Percentiles rank a stretch among this genome's conserved stretches.
Conservation (phyloP, 2,329 filamentous ascomycete species). For the Rugonectria rugulosa region DNA sequence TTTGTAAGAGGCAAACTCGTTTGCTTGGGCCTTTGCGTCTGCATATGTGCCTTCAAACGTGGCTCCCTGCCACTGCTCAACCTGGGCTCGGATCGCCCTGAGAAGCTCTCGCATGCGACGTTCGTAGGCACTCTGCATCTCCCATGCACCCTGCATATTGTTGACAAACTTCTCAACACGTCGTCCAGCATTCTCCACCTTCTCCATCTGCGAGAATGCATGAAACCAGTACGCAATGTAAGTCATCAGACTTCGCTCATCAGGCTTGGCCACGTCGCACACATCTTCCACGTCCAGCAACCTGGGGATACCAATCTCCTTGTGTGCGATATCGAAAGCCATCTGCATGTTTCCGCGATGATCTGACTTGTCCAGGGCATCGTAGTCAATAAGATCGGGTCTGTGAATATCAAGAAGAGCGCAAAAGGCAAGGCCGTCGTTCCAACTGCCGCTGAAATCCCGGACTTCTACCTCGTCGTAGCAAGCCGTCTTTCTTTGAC, state of each 20-base stretch:
- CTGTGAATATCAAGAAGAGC: slow-evolving; percentile 96
- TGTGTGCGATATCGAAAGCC: slow-evolving; percentile 93
- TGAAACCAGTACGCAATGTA: slow-evolving; percentile 99
- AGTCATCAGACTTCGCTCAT: slow-evolving; percentile 97
- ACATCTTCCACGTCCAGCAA: slow-evolving; percentile 98
- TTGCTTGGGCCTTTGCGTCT: slow-evolving; percentile 88
- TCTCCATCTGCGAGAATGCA: slow-evolving; percentile 98
- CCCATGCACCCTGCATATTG: slow-evolving; percentile 99
- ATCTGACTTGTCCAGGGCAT: slow-evolving; percentile 90
- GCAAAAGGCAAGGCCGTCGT: slow-evolving; percentile 95
- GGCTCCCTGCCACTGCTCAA: slow-evolving; percentile 78
- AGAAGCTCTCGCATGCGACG: slow-evolving; percentile 86
- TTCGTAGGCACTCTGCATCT: slow-evolving; percentile 98
- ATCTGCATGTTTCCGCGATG: slow-evolving; percentile 97
- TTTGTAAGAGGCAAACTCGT: slow-evolving; percentile 88
- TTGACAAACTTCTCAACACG: slow-evolving; percentile 98
- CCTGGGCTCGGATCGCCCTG: slow-evolving; percentile 75
- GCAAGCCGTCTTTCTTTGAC: slow-evolving; percentile 97
- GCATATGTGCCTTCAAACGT: slow-evolving; percentile 90
- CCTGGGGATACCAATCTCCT: slow-evolving; percentile 96
- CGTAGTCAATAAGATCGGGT: slow-evolving; percentile 96
- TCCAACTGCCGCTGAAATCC: slow-evolving; percentile 97
- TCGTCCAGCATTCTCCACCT: slow-evolving; percentile 95
- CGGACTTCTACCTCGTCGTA: slow-evolving; percentile 96
- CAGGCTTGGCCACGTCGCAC: slow-evolving; percentile 93